Evolutionary conservation across 768 basidiomycete species (phyloP).

Genomic region (Imleria badia): DNA sequence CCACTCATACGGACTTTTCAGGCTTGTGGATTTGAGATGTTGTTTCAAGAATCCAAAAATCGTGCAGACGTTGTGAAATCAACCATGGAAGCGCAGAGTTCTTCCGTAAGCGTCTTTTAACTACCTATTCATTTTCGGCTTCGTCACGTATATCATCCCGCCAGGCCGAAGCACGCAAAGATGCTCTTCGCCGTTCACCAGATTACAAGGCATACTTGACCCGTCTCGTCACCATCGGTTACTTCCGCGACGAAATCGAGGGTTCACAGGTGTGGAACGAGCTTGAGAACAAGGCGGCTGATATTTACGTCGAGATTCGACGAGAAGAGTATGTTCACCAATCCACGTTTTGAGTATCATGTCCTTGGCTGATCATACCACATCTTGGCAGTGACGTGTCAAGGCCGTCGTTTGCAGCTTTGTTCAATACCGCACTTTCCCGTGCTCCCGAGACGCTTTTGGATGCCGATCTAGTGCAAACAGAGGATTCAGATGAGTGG

Average conservation of each 20-base stretch:
- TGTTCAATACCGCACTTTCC: conserved; percentile 64
- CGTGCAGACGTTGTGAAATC: conserved; percentile 41
- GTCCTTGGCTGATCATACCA: conserved; percentile 1
- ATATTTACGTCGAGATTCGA: conserved; percentile 60
- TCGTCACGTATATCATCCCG: neutral
- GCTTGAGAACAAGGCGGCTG: conserved; percentile 69
- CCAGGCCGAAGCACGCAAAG: conserved; percentile 65
- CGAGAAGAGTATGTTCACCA: conserved; percentile 60
- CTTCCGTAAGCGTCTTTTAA: conserved; percentile 46
- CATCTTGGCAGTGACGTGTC: conserved; percentile 46
- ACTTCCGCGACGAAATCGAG: conserved; percentile 76
- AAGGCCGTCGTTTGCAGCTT: conserved; percentile 73
- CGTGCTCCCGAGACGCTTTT: conserved; percentile 34
- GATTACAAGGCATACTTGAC: conserved; percentile 73
- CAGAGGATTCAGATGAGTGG: conserved; percentile 85
- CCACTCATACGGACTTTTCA: conserved; percentile 29
- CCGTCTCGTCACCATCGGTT: conserved; percentile 61
- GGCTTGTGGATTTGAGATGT: conserved; percentile 97
- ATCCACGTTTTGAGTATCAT: neutral
- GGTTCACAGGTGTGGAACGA: conserved; percentile 76
- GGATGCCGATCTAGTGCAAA: conserved; percentile 17
- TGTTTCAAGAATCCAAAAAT: conserved; percentile 81
- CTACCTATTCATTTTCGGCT: neutral
- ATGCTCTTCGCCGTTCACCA: conserved; percentile 61
- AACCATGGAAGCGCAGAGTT: conserved; percentile 37